phyloP scores from a whole-genome alignment of 2,329 filamentous ascomycete species.

The Pseudogymnoascus sp. region DNA sequence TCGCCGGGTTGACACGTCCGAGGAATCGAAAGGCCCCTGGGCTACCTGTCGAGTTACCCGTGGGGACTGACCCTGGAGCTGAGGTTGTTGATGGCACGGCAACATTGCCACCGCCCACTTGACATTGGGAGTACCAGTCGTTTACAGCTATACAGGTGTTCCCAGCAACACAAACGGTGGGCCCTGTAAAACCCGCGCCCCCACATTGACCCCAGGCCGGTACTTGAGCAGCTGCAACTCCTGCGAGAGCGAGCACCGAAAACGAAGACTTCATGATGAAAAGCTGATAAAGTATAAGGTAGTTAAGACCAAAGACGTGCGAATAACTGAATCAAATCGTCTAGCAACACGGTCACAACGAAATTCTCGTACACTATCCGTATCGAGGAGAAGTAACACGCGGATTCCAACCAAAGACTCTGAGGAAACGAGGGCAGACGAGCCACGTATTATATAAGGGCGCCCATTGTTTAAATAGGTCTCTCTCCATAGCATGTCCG shows the following conservation, averaged over 20 bases:
- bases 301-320: neutral
- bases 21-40: constrained; percentile 23
- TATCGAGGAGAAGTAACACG: neutral
- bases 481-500: neutral
- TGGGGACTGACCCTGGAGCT: neutral
- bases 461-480: neutral
- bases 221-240: constrained; percentile 9
- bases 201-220: constrained; percentile 27
- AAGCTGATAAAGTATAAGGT: neutral
- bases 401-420: neutral
- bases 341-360: neutral
- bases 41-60: neutral
- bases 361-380: neutral
- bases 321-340: neutral
- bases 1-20: constrained; percentile 35
- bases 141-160: constrained; percentile 17
- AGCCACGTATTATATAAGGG: neutral
- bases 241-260: neutral
- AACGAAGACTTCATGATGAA: neutral
- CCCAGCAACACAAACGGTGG: constrained; percentile 22
- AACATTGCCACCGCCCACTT: neutral
- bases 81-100: neutral
- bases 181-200: constrained; percentile 24
- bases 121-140: constrained; percentile 14
- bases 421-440: neutral